Base-by-base conservation (phyloP, 2,329 filamentous ascomycete genomes). In the Zalaria obscura region DNA sequence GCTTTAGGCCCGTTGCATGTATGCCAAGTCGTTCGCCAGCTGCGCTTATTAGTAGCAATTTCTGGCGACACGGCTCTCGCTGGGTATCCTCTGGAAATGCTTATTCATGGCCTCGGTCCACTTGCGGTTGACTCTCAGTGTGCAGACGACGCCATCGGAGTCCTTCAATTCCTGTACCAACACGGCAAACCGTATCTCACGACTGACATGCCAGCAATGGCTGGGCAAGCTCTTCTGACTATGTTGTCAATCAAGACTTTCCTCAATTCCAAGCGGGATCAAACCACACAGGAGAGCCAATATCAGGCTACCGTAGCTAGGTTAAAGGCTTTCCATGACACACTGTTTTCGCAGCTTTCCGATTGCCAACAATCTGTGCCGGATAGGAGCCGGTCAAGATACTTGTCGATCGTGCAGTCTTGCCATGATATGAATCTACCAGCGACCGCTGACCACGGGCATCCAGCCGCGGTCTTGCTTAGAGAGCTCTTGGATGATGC, bases 31-130 rank as follows among this genome's bases (percentile, higher is more conserved):
- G 72, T 98, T 40, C 79, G 88, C 33, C 94, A 93, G 55, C 72
- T 96, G 37, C 75, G 87, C 29, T 74, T 95, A 5, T 63, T 96
- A 10, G 72, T 96, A 26, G 82, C 78, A 45, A 65, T 96, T 36
- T 81, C 86, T 26, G 87, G 86, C 0, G 58, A 75, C 1, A 70
- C 78, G 39, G 83, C 83, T n/a, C 68, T 81, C 25, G n/a, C 27
- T 34, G 83, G 81, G 0, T 96, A 96, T 55, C 83, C 86, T 7
- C 60, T 95, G 9, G 85, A 98, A 58, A 91, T 95, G 83, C 69
- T 93, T 0, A 69, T 98, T 2, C 83, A 87, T 52, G 80, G 83
- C 1, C 68, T 94, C 18, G 73, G 82, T 6, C 77, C 78, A 0
- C 93, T 87, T 49, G 67, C 96, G 4, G 80, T 80, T 1, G 81